Percentiles rank a stretch among this genome's conserved stretches.
Evolutionary conservation across 768 basidiomycete genomes (phyloP).

Genomic region (Chalciporus sphaerocephalus): DNA sequence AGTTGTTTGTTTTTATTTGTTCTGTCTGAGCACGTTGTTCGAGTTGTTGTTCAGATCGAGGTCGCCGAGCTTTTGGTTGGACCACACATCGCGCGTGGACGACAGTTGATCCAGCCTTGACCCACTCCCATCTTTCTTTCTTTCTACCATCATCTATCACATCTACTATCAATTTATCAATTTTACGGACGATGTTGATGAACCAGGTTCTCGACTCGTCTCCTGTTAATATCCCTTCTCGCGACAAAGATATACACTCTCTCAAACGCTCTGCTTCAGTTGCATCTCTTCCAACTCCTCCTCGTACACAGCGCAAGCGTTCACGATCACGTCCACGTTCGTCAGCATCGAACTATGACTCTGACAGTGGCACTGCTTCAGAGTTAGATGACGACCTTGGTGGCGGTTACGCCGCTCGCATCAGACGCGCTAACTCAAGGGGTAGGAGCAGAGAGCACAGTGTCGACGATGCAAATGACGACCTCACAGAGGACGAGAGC

Average conservation of each 20-base stretch:
- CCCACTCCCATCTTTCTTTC: background rate
- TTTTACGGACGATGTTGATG: slow-evolving; percentile 27
- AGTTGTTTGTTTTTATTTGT: no score
- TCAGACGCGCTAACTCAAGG: slow-evolving; percentile 14
- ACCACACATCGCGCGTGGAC: no score
- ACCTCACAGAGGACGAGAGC: slow-evolving; percentile 15
- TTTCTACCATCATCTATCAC: background rate
- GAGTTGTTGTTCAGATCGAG: background rate
- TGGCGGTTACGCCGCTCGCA: slow-evolving; percentile 7
- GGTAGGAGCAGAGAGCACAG: slow-evolving; percentile 12
- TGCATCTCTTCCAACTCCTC: slow-evolving; percentile 64
- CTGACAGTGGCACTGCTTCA: slow-evolving; percentile 36
- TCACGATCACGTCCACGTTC: slow-evolving; percentile 40
- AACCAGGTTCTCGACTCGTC: slow-evolving; percentile 35
- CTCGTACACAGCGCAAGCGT: slow-evolving; percentile 51
- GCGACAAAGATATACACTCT: slow-evolving; percentile 25
- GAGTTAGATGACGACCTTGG: slow-evolving; percentile 25
- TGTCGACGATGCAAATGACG: slow-evolving; percentile 17
- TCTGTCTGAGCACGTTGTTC: no score
- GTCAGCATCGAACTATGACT: slow-evolving; percentile 44
- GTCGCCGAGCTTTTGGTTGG: no score
- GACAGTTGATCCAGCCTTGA: background rate
- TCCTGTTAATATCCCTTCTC: slow-evolving; percentile 13
- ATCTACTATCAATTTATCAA: background rate
- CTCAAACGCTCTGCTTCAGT: slow-evolving; percentile 63